Base-by-base conservation (phyloP, 257 asterid genomes). In the Handroanthus guayacan region DNA sequence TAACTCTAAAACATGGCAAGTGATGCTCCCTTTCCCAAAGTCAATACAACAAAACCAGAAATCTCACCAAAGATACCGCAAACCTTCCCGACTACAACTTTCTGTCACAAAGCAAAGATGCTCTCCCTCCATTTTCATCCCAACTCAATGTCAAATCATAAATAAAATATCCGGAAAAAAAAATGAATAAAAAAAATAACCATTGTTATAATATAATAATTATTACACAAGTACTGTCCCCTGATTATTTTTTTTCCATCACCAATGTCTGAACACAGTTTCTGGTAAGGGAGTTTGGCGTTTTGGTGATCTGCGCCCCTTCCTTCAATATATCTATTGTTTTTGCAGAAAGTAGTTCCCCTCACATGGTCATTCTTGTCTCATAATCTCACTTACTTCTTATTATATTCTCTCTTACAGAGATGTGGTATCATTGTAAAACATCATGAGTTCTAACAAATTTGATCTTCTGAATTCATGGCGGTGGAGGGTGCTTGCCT, bases 91-190 rank as follows among this genome's bases (percentile, higher is more conserved):
- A 67, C 86, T 60, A 75, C 77, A 72, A 66, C 85, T 78, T 44
- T 52, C 9, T 87, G 92, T 84, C 89, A 74, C 86, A 76, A 73
- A 78, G 87, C 87, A 85, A 81, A 86, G 85, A 86, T 89, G 89
- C 90, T 82, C 85, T 78, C 84, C 63, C 70, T 61, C 77, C 20
- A 31, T 69, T 48, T 45, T 55, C 48, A 17, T 48, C 66, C 63
- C 79, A 62, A 77, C 6, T 17, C 9, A 34, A 5, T 65, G 70
- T 55, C 45, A 18, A 60, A 20, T 79, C 72, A 55, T 7, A 56
- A 67, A 43, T 25, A 60, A 45, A 57, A 56, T 3, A 16, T 3
- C 17, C 16, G 18, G 8, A 6, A 52, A 52, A 52, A 52, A 52
- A 52, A 52, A 45, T 3, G 8, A 2, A 3, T 3, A 2, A 45